A percentile compares a stretch with the other conserved stretches of the same genome.
Conservation (phyloP, 139 green algal species). For the Chlamydomonas schloesseri region DNA sequence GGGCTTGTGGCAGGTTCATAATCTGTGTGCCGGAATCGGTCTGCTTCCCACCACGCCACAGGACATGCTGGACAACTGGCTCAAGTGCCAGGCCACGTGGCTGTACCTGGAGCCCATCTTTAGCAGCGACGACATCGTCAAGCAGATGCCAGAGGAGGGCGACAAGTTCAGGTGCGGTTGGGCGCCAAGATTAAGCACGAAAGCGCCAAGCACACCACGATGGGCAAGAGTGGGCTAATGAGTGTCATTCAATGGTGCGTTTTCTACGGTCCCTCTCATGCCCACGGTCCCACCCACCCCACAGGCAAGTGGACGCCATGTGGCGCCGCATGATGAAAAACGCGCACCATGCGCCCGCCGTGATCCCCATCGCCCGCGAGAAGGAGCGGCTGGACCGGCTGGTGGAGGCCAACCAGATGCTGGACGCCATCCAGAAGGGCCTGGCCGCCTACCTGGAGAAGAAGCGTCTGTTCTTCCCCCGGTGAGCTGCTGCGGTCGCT, state of each 20-base stretch:
- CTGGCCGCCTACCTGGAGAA: slow-evolving; percentile 88
- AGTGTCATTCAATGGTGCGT: no score
- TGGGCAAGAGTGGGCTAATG: no score
- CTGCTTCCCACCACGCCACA: no score
- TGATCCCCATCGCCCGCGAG: slow-evolving; percentile 65
- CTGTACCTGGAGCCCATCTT: slow-evolving; percentile 94
- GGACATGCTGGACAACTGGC: slow-evolving; percentile 90
- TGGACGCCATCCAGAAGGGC: slow-evolving; percentile 79
- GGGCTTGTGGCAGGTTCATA: no score
- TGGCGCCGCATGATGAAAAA: slow-evolving; percentile 81
- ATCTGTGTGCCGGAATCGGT: no score
- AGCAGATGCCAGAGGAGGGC: slow-evolving; percentile 89
- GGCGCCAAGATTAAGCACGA: no score
- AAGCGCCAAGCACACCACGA: no score
- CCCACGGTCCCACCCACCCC: no score
- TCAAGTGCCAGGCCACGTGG: slow-evolving; percentile 85
- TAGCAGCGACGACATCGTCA: slow-evolving; percentile 85
- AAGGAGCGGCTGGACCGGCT: slow-evolving; percentile 70
- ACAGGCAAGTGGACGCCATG: slow-evolving; percentile 56
- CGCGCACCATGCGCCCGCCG: slow-evolving; percentile 60
- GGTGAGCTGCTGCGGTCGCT: slow-evolving; percentile 28
- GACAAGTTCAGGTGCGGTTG: slow-evolving; percentile 79
- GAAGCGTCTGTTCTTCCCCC: slow-evolving; percentile 83
- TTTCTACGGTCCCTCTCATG: no score
- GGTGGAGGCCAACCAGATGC: slow-evolving; percentile 74